A percentile compares a stretch with the other conserved stretches of the same genome.
phyloP scores from a whole-genome alignment of 495 filamentous ascomycete genomes.

The Neurospora sp. region DNA sequence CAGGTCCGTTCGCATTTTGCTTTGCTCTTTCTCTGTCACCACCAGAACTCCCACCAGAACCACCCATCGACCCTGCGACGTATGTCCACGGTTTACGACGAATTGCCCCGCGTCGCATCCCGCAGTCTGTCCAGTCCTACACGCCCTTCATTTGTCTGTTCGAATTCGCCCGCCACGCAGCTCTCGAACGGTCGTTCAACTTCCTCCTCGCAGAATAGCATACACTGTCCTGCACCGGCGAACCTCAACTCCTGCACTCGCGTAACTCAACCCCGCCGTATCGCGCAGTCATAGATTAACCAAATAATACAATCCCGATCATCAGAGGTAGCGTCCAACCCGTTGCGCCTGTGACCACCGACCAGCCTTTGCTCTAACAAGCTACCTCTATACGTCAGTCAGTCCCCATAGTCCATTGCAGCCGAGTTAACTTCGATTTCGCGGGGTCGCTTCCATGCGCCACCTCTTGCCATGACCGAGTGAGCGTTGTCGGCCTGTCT shows the following conservation, averaged over 20 bases:
- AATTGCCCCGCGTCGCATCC: neutral
- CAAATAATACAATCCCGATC: neutral
- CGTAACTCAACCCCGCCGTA: neutral
- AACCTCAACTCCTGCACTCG: neutral
- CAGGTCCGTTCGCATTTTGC: neutral
- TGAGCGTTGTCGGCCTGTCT: constrained; percentile 8
- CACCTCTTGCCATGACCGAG: constrained; percentile 10
- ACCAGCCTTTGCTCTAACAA: neutral
- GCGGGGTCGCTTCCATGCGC: neutral
- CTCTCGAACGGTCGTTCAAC: neutral
- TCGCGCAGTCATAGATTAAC: neutral
- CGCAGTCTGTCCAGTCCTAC: neutral
- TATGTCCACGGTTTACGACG: neutral
- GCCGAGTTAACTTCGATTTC: neutral
- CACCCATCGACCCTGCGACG: neutral
- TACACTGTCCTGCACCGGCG: neutral
- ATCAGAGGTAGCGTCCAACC: neutral
- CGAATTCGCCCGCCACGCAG: neutral
- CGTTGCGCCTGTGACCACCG: neutral
- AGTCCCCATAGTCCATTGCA: neutral
- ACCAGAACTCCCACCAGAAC: neutral
- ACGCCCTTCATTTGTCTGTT: neutral
- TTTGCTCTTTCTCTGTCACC: neutral
- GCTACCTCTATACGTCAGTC: neutral
- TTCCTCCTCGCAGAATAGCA: neutral